phyloP scores from a whole-genome alignment of 2,329 filamentous ascomycete species.

The Fusarium longipes region DNA sequence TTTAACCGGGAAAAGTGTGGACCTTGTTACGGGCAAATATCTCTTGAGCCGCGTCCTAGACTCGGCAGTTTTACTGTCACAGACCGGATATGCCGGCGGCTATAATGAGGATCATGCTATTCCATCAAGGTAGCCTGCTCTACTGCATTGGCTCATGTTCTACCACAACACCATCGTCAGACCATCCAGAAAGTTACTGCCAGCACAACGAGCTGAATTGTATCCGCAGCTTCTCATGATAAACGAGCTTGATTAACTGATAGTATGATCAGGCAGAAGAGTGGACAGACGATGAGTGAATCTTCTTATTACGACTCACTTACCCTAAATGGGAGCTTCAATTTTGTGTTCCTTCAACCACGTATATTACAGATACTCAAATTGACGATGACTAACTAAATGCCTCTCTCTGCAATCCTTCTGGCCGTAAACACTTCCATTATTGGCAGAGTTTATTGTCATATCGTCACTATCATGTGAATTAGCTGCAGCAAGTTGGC shows the following conservation, averaged over 20 bases:
- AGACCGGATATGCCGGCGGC: slow-evolving; percentile 9
- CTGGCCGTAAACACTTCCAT: fast-evolving
- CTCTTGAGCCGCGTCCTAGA: background rate
- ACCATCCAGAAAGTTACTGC: slow-evolving; percentile 20
- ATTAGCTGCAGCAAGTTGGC: slow-evolving; percentile 1
- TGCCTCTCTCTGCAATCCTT: background rate
- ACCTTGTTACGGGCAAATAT: background rate
- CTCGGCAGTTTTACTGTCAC: slow-evolving; percentile 2
- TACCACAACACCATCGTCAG: slow-evolving; percentile 17
- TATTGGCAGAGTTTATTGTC: background rate
- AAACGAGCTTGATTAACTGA: background rate
- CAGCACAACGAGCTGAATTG: background rate
- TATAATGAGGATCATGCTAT: slow-evolving; percentile 18
- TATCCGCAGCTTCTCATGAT: background rate
- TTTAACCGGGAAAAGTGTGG: slow-evolving; percentile 5
- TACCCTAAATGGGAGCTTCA: slow-evolving; percentile 1
- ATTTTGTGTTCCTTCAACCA: background rate
- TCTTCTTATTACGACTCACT: background rate
- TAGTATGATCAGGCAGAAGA: background rate
- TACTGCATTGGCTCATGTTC: background rate
- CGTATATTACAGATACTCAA: background rate
- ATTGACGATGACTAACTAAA: background rate
- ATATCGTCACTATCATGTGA: slow-evolving; percentile 7
- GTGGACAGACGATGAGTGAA: background rate
- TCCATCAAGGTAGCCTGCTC: background rate